These are phyloP conservation scores for Pestalotiopsis sp. DNA, from an alignment of 2,329 filamentous ascomycete species.

Conservation along the genomic window DNA sequence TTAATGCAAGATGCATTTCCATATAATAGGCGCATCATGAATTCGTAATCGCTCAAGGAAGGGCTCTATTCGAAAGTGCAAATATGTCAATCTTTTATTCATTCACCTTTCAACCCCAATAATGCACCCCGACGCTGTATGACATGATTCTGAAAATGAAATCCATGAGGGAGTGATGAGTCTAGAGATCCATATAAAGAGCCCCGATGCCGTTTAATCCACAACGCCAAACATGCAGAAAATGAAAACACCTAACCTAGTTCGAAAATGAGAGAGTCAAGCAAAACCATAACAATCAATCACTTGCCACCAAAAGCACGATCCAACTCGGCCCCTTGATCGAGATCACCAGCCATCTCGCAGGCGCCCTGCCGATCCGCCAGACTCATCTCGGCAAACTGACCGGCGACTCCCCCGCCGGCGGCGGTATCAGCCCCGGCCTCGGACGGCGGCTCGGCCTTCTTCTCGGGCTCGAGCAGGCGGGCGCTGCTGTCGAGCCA, in stretches of 20 bases:
- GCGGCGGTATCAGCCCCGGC: neutral
- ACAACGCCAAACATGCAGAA: neutral
- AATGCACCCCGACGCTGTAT: too few species aligned
- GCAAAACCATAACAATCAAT: neutral
- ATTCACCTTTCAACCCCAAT: too few species aligned
- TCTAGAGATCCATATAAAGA: neutral
- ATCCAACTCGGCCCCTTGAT: constrained; percentile 60
- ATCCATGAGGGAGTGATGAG: too few species aligned
- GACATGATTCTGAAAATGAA: too few species aligned
- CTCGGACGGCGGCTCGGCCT: constrained; percentile 15
- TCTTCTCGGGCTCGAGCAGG: constrained; percentile 69
- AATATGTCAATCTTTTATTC: too few species aligned
- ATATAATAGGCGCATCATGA: neutral
- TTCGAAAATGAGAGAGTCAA: neutral
- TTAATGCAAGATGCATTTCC: neutral
- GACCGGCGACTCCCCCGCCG: constrained; percentile 22
- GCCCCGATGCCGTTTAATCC: neutral
- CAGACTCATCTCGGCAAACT: constrained; percentile 32
- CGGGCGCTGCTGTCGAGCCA: constrained; percentile 77
- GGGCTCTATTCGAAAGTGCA: too few species aligned
- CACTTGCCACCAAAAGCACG: constrained; percentile 57
- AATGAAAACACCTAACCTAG: neutral
- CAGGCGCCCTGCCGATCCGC: constrained; percentile 28
- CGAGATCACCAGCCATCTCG: constrained; percentile 40
- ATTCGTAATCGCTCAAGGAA: neutral